Conservation (phyloP, 192 early-diverging fungal species). For the Backusella liffmaniae region DNA sequence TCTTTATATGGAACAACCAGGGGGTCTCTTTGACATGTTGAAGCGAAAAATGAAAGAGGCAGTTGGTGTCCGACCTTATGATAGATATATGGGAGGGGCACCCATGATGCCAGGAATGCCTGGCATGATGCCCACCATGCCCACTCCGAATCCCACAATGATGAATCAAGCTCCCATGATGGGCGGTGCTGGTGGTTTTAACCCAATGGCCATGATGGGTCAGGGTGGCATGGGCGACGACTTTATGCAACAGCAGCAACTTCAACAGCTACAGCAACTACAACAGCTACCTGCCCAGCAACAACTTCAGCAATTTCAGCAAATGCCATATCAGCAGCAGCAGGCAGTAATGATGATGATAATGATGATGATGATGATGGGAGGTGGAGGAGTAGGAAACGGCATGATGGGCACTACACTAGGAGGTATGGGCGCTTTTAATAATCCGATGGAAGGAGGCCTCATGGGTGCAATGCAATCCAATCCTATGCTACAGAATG, state of each 20-base stretch:
- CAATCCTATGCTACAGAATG: background rate
- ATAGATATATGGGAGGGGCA: background rate
- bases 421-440: background rate
- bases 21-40: background rate
- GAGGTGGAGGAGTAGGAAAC: background rate
- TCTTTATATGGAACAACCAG: background rate
- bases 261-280: background rate
- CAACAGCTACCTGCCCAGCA: background rate
- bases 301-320: background rate
- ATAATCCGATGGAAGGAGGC: background rate
- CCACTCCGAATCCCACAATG: background rate
- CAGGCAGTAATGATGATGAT: background rate
- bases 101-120: background rate
- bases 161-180: constrained; percentile 7
- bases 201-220: background rate
- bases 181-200: background rate
- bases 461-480: background rate
- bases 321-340: background rate
- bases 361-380: background rate
- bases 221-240: background rate
- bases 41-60: constrained; percentile 4
- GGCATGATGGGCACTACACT: background rate
- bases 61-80: background rate
- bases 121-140: background rate
- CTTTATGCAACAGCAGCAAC: background rate